A percentile compares a stretch with the other conserved stretches of the same genome.
Conservation (phyloP, 2,329 filamentous ascomycete species). For the Penicillium sp. region DNA sequence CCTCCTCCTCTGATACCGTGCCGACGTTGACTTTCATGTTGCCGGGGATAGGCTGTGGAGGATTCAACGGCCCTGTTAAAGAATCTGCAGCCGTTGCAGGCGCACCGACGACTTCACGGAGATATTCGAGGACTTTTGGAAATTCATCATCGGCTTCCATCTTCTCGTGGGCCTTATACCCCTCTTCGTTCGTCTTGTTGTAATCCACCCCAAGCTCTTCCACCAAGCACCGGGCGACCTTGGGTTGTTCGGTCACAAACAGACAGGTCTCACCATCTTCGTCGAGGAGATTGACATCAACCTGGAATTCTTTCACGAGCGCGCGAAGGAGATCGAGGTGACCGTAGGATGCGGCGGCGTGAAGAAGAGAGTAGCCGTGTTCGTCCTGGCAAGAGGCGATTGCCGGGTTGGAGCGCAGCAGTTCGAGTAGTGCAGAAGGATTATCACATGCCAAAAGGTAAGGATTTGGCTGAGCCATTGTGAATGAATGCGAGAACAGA, state of each 20-base stretch:
- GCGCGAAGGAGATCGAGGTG: constrained; percentile 72
- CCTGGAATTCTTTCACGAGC: constrained; percentile 69
- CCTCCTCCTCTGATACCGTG: constrained; percentile 57
- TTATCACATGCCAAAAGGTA: constrained; percentile 79
- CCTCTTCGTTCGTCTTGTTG: constrained; percentile 62
- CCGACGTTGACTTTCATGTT: constrained; percentile 74
- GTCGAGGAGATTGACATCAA: constrained; percentile 74
- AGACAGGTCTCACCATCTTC: constrained; percentile 92
- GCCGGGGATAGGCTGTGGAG: constrained; percentile 61
- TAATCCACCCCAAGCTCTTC: constrained; percentile 73
- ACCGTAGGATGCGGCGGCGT: constrained; percentile 88
- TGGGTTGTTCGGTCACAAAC: constrained; percentile 79
- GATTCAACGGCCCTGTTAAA: constrained; percentile 34
- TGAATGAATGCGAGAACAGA: constrained; percentile 2
- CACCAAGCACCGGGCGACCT: constrained; percentile 70
- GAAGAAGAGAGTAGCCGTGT: constrained; percentile 88
- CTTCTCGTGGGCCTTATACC: constrained; percentile 72
- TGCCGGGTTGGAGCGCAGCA: constrained; percentile 67
- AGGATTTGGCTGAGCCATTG: constrained; percentile 50
- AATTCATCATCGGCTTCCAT: constrained; percentile 73
- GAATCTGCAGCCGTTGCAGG: constrained; percentile 24
- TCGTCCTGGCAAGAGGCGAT: constrained; percentile 76
- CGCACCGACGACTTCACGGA: constrained; percentile 43
- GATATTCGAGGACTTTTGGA: constrained; percentile 66
- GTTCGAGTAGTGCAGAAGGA: constrained; percentile 63